Evolutionary conservation across 2,329 filamentous ascomycete species (phyloP), one percentile per base, ranked within the genome.

Genomic region (Fonsecaea multimorphosa): DNA sequence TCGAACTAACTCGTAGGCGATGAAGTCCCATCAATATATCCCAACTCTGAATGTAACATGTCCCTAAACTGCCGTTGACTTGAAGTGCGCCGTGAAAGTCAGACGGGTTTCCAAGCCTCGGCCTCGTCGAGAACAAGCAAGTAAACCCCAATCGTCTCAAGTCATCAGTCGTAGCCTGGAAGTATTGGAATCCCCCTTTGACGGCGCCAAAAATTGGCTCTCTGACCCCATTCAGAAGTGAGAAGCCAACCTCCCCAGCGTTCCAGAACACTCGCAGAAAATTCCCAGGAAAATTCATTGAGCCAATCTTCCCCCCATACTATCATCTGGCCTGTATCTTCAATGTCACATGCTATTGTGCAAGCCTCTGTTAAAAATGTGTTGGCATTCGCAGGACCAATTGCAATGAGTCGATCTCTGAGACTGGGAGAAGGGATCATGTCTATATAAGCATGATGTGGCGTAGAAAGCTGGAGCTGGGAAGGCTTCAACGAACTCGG

Each of bases 241-340:
- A 81, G 64, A 31, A 81, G 63, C 75, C 78, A 80, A 0, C 70
- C 70, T 14, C 77, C 76, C 78, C 78, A 81, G 32, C 75, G 73
- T 63, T 79, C 76, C 31, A 80, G 70, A 1, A 79, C 72, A 9
- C 70, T 66, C 27, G 75, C 74, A n/a, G 78, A 80, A 55, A 80
- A 77, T 64, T 81, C 79, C 79, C 79, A 81, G 3, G 76, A 76
- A 63, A 78, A 74, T 58, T 80, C 79, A 63, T 79, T 78, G 5
- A 79, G 69, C 46, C 77, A 74, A 67, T 81, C 77, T 27, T 79
- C 77, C 29, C 79, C 78, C 79, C 79, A 81, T 53, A 80, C 76
- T n/a, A 74, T 79, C 59, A 81, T 64, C 60, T 80, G 78, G 7
- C 76, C 77, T 6, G 72, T 69, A 55, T 79, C 78, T 61, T 79